Percentiles rank a stretch among this genome's conserved stretches.
These are phyloP conservation scores for Gossypium trilobum DNA, from an alignment of 441 rosid species.

Conservation along the genomic window DNA sequence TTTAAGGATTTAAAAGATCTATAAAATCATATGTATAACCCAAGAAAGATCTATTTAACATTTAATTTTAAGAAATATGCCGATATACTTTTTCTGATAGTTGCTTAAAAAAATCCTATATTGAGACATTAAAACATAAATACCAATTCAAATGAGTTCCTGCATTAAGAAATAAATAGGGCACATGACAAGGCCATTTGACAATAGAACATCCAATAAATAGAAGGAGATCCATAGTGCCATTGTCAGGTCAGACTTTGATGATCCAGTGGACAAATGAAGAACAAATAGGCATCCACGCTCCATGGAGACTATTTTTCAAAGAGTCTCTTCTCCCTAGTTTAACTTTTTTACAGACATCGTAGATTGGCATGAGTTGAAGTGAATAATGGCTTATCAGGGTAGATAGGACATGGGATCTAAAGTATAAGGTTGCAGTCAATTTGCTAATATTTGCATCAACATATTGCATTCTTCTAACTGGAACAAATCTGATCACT, in stretches of 20 bases:
- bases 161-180: neutral
- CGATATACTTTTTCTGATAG: neutral
- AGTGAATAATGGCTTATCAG: neutral
- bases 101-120: neutral
- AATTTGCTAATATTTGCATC: neutral
- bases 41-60: neutral
- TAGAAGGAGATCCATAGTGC: neutral
- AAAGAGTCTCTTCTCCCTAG: neutral
- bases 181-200: neutral
- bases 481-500: neutral
- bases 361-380: neutral
- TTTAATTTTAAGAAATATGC: neutral
- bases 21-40: neutral
- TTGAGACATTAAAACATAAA: neutral
- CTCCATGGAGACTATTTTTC: neutral
- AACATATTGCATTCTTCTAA: neutral
- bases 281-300: neutral
- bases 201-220: neutral
- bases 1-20: neutral
- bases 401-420: neutral
- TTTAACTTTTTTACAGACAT: constrained; percentile 2
- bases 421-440: neutral
- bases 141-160: constrained; percentile 1
- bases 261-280: neutral
- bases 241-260: neutral